Percentiles rank a stretch among this genome's conserved stretches.
Evolutionary conservation across 1,139 yeast genomes (phyloP).

Genomic region (Wickerhamiella infanticola): DNA sequence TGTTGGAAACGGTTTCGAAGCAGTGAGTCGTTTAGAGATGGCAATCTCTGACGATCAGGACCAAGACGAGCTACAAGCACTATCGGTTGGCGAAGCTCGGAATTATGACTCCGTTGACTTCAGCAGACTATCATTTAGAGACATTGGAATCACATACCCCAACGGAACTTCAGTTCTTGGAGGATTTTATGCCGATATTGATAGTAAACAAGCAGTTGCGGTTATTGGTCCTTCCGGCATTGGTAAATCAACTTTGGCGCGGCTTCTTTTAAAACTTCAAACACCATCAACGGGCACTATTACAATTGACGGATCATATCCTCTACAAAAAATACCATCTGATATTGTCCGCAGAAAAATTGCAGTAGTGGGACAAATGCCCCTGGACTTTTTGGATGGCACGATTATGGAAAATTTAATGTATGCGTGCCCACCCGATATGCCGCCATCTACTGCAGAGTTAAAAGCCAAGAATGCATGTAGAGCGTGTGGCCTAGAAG

Average conservation of each 20-base stretch:
- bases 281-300: constrained; percentile 43
- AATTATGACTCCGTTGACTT: constrained; percentile 4
- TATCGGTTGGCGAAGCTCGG: constrained; percentile 1
- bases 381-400: constrained; percentile 55
- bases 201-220: constrained; percentile 57
- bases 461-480: constrained; percentile 14
- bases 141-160: constrained; percentile 5
- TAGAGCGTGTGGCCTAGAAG: constrained; percentile 21
- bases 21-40: constrained; percentile 25
- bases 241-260: constrained; percentile 73
- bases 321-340: constrained; percentile 43
- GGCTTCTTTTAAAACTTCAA: constrained; percentile 51
- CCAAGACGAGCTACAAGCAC: constrained; percentile 2
- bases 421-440: constrained; percentile 33
- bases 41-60: constrained; percentile 18
- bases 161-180: constrained; percentile 11
- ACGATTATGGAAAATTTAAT: constrained; percentile 59
- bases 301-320: constrained; percentile 39
- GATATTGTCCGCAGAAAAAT: constrained; percentile 47
- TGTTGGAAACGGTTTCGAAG: constrained; percentile 47
- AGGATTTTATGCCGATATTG: constrained; percentile 29
- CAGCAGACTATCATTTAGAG: constrained; percentile 6
- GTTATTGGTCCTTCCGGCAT: constrained; percentile 84
- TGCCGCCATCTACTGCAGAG: constrained; percentile 1
- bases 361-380: constrained; percentile 80